These are phyloP conservation scores for Heritiera littoralis DNA, from an alignment of 345 rosid genomes.

Conservation along the genomic window DNA sequence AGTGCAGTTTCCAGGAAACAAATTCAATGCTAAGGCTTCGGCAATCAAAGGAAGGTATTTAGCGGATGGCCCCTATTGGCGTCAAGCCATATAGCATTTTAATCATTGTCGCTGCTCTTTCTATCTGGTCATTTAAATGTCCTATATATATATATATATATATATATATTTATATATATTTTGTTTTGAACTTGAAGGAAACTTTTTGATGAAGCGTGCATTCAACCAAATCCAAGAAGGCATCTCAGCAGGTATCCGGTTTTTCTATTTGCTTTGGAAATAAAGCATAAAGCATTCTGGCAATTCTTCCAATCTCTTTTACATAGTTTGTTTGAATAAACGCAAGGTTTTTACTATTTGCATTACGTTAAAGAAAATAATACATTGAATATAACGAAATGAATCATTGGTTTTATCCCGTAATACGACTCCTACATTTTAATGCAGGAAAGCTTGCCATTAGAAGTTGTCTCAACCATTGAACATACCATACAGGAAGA, in stretches of 20 bases:
- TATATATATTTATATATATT: too few species aligned
- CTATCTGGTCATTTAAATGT: neutral
- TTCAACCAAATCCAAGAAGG: conserved; percentile 35
- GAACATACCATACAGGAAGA: conserved; percentile 33
- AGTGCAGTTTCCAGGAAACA: conserved; percentile 38
- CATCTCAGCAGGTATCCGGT: conserved; percentile 47
- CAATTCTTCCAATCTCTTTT: neutral
- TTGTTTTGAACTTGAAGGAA: conserved; percentile 42
- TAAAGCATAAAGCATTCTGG: neutral
- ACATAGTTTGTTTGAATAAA: neutral
- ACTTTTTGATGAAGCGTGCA: conserved; percentile 48
- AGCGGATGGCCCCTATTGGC: neutral
- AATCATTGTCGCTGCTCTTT: neutral
- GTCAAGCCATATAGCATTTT: neutral
- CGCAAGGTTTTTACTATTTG: neutral
- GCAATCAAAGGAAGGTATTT: conserved; percentile 48
- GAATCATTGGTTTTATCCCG: neutral
- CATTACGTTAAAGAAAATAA: neutral
- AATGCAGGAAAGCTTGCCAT: conserved; percentile 41
- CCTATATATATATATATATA: neutral
- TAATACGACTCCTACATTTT: conserved; percentile 3
- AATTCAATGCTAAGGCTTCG: conserved; percentile 32
- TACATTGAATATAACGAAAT: neutral
- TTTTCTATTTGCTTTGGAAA: neutral
- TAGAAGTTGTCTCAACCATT: conserved; percentile 30